Conservation (phyloP, 352 stramenopile genomes). For the Globisporangium lucens region DNA sequence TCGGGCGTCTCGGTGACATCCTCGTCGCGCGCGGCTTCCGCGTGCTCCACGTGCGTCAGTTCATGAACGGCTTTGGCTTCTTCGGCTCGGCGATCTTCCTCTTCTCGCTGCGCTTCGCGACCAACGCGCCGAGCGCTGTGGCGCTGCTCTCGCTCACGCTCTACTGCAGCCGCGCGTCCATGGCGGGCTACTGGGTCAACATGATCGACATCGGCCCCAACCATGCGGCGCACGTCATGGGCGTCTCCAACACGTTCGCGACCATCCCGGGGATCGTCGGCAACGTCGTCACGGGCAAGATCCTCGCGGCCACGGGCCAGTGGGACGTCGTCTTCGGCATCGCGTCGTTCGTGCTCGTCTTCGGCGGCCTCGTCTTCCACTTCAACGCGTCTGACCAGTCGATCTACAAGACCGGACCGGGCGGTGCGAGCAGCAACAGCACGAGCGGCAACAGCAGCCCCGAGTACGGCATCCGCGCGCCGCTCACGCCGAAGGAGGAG, state of each 20-base stretch:
- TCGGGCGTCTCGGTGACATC: conserved; percentile 62
- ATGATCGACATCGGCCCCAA: conserved; percentile 86
- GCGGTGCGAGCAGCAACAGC: not conserved
- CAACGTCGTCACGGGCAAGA: conserved; percentile 81
- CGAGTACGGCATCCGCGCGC: conserved; percentile 27
- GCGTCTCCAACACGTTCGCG: conserved; percentile 82
- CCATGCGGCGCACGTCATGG: conserved; percentile 84
- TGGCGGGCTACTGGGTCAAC: conserved; percentile 87
- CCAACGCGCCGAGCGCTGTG: conserved; percentile 45
- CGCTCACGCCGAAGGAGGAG: conserved; percentile 42
- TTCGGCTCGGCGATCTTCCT: conserved; percentile 70
- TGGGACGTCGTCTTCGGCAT: conserved; percentile 87
- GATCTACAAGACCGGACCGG: conserved; percentile 39
- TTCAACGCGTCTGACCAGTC: conserved; percentile 72
- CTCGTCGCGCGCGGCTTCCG: conserved; percentile 63
- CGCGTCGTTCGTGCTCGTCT: conserved; percentile 61
- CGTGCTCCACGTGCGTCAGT: conserved; percentile 71
- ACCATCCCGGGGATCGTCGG: conserved; percentile 83
- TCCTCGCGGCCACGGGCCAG: conserved; percentile 60
- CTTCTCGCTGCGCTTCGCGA: conserved; percentile 67
- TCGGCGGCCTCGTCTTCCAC: conserved; percentile 75
- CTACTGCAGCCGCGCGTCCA: conserved; percentile 69
- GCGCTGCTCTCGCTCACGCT: conserved; percentile 71
- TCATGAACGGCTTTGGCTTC: conserved; percentile 76
- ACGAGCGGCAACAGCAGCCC: conserved; percentile 32